Evolutionary conservation across 225 moss, liverwort and hornwort species (phyloP), one percentile per base, ranked within the genome.

Genomic region (Bryum argenteum): DNA sequence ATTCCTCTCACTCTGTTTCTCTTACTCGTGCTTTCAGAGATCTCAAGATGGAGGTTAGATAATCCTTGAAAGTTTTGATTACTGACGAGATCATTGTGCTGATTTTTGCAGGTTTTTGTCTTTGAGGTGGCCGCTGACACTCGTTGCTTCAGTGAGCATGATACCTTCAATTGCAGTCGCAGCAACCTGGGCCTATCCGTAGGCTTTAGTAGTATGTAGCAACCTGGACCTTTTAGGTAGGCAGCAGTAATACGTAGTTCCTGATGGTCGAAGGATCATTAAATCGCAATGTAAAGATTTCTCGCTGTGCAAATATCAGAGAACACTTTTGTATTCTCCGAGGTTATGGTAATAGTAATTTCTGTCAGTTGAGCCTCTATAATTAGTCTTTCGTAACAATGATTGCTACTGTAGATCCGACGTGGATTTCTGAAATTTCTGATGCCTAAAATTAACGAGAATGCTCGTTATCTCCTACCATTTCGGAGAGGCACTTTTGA

Each of bases 121-220:
- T 45, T 52, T 96, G 65, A 84, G 96, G 74, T 80, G 87, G 76
- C 84, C 93, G 9, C 80, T 96, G 45, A 93, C 93, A 9, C 72
- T 85, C 20, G 85, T 93, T 68, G 96, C 96, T 21, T 76, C 86
- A 66, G 65, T 85, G 69, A 91, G 91, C 86, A 75, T 96, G 90
- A 54, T 87, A 58, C 89, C 93, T 57, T 89, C 93, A 39, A 80
- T 96, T 66, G 68, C 93, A 33, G 84, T 91, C 20, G 81, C 85
- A 75, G 84, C 83, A 41, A 76, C 78, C 58, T 74, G 67, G 68
- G 14, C 53, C 12, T 78, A 33, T 56, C 9, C 5, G 2, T 75
- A 66, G 48, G 33, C 20, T 33, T 47, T 66, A 52, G 48, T 61
- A 50, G 10, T n/a, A 21, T 13, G 24, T 17, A 69, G 45, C 33